Conservation (phyloP, 2,329 filamentous ascomycete species). For the Aspergillus tubingensis region DNA sequence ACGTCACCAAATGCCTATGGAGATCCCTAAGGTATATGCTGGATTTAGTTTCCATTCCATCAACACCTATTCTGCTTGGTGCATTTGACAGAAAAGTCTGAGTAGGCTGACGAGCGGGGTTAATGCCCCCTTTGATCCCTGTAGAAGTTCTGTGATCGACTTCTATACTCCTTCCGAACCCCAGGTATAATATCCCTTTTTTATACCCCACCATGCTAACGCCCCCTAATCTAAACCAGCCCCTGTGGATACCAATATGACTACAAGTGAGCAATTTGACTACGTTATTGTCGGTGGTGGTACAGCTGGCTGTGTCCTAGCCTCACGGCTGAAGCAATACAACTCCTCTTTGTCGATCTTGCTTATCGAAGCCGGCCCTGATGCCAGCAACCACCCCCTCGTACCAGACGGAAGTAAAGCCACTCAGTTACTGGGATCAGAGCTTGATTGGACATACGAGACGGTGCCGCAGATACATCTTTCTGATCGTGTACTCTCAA, state of each 20-base stretch:
- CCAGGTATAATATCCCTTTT: neutral
- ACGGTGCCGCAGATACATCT: constrained; percentile 34
- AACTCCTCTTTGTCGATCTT: constrained; percentile 24
- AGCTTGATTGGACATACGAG: constrained; percentile 33
- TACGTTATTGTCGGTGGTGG: constrained; percentile 34
- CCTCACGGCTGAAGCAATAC: constrained; percentile 30
- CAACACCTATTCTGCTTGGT: too few relatives aligned
- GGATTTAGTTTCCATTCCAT: too few relatives aligned
- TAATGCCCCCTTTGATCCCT: too few relatives aligned
- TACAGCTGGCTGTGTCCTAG: constrained; percentile 31
- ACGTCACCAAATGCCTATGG: too few relatives aligned
- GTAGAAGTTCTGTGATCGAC: too few relatives aligned
- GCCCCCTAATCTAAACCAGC: neutral
- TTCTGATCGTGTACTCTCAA: constrained; percentile 25
- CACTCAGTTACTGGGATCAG: constrained; percentile 25
- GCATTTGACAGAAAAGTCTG: too few relatives aligned
- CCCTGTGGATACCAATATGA: neutral
- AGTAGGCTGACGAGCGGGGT: too few relatives aligned
- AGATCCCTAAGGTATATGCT: too few relatives aligned
- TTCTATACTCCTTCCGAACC: too few relatives aligned
- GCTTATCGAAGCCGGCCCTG: constrained; percentile 35
- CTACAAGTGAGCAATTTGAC: constrained; percentile 4
- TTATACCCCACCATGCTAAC: neutral
- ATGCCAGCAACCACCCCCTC: constrained; percentile 18
- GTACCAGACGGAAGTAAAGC: constrained; percentile 9